Evolutionary conservation across 257 asterid genomes (phyloP).

Genomic region (Parsonsia alboflavescens): DNA sequence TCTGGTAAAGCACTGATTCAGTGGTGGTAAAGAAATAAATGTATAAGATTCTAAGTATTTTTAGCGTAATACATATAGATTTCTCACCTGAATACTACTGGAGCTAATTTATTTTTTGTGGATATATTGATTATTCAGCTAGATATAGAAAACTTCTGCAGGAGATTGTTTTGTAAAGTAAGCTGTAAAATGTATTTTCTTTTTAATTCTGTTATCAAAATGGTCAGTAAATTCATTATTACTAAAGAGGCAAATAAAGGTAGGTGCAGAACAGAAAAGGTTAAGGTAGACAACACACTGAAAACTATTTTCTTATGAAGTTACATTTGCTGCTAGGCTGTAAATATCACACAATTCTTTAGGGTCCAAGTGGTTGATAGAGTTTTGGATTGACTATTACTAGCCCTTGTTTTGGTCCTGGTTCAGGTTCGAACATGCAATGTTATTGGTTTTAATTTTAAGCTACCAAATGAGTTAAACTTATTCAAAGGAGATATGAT

Average conservation of each 20-base stretch:
- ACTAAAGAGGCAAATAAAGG: not conserved
- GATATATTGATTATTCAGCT: not conserved
- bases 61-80: not conserved
- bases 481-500: not conserved
- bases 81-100: not conserved
- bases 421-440: too few species aligned
- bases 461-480: not conserved
- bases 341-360: not conserved
- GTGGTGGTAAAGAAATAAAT: not conserved
- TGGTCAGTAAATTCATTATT: not conserved
- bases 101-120: not conserved
- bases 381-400: not conserved
- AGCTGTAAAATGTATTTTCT: not conserved
- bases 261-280: not conserved
- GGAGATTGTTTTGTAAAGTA: too few species aligned
- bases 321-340: not conserved
- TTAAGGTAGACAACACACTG: not conserved
- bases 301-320: not conserved
- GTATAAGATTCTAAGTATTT: not conserved
- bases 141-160: not conserved
- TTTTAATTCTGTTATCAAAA: not conserved
- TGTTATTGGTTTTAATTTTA: too few species aligned
- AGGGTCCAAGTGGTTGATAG: not conserved
- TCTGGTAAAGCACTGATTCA: not conserved
- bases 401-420: not conserved